Evolutionary conservation across 1,284 basidiomycete genomes (phyloP).

Genomic region (Ustilago trichophora): DNA sequence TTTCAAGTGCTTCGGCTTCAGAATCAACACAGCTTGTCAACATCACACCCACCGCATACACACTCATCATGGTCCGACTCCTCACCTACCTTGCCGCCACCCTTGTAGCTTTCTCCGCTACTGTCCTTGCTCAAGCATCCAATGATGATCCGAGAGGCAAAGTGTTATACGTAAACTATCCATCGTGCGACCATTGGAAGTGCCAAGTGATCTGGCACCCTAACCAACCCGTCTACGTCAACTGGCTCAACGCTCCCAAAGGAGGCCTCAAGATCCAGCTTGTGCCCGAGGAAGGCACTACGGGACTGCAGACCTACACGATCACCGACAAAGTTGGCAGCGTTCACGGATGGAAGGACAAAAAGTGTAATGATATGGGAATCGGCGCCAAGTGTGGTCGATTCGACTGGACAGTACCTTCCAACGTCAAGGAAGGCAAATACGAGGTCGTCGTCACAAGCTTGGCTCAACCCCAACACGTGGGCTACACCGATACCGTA

Average conservation of each 20-base stretch:
- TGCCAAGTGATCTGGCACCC: conserved; percentile 37
- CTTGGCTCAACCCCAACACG: conserved; percentile 9
- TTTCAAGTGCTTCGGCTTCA: too few relatives aligned
- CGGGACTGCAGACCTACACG: conserved; percentile 25
- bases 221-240: conserved; percentile 19
- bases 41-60: too few relatives aligned
- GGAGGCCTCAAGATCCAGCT: conserved; percentile 38
- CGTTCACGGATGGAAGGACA: conserved; percentile 10
- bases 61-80: conserved; percentile 30
- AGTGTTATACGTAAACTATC: conserved; percentile 38
- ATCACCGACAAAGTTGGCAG: conserved; percentile 35
- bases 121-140: conserved; percentile 13
- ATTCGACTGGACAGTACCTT: conserved; percentile 28
- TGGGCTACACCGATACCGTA: conserved; percentile 50
- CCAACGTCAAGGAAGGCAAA: conserved; percentile 15
- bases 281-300: conserved; percentile 31
- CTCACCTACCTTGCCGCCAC: conserved; percentile 1
- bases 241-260: conserved; percentile 42
- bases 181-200: conserved; percentile 26
- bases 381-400: conserved; percentile 32
- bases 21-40: too few relatives aligned
- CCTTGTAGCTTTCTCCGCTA: neutral
- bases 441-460: conserved; percentile 35
- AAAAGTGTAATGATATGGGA: conserved; percentile 28
- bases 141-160: conserved; percentile 46